A percentile compares a stretch with the other conserved stretches of the same genome.
phyloP scores from a whole-genome alignment of 306 rosid species.

The Inga laurina region DNA sequence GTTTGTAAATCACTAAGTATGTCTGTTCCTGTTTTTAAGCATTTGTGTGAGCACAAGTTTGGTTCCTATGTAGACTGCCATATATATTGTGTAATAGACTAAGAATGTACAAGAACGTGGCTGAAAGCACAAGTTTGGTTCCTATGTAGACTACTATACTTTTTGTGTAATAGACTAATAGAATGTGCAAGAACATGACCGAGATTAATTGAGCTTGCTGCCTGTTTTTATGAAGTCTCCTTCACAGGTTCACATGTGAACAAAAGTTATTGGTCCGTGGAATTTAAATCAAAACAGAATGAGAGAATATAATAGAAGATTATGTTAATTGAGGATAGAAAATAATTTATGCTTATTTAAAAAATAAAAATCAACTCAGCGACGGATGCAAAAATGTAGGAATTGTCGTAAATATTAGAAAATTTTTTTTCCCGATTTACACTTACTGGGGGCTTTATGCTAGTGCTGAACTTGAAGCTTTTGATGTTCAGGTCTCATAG shows the following conservation, averaged over 20 bases:
- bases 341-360: neutral
- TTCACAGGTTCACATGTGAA: neutral
- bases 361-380: neutral
- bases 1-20: slow-evolving; percentile 16
- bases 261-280: neutral
- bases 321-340: neutral
- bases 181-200: slow-evolving; percentile 10
- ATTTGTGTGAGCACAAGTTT: neutral
- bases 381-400: neutral
- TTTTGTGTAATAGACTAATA: neutral
- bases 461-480: neutral
- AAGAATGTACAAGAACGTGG: slow-evolving; percentile 18
- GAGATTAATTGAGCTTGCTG: slow-evolving; percentile 16
- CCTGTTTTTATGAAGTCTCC: slow-evolving; percentile 29
- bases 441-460: neutral
- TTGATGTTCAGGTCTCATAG: neutral
- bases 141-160: neutral
- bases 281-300: neutral
- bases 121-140: slow-evolving; percentile 23
- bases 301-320: neutral
- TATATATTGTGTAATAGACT: neutral
- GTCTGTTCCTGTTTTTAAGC: slow-evolving; percentile 8
- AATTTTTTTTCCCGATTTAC: neutral
- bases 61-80: neutral
- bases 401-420: too few relatives aligned